These are phyloP conservation scores for Populus euphratica DNA, from an alignment of 345 rosid species.

Conservation along the genomic window DNA sequence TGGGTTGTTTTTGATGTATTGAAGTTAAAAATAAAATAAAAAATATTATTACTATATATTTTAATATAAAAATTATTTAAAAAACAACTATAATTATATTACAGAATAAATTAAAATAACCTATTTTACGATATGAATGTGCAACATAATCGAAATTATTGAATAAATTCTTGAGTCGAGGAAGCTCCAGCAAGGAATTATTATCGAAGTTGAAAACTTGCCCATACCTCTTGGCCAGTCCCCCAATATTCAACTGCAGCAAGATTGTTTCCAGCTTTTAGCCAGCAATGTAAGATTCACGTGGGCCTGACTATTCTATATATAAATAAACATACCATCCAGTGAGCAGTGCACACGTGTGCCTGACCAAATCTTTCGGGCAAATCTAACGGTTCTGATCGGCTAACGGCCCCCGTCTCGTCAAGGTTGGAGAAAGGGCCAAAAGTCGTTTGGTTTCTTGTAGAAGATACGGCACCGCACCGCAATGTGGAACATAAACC, in stretches of 20 bases:
- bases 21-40: too few relatives aligned
- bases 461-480: too few relatives aligned
- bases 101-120: too few relatives aligned
- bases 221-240: neutral
- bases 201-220: neutral
- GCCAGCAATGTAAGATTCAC: neutral
- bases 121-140: too few relatives aligned
- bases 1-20: too few relatives aligned
- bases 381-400: slow-evolving; percentile 20
- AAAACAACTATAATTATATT: too few relatives aligned
- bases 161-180: too few relatives aligned
- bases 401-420: neutral
- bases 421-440: neutral
- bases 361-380: neutral
- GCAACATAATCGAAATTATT: too few relatives aligned
- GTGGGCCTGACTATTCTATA: too few relatives aligned
- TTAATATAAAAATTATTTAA: too few relatives aligned
- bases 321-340: too few relatives aligned
- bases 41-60: too few relatives aligned
- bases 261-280: neutral
- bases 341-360: neutral
- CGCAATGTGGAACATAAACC: slow-evolving; percentile 15
- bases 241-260: neutral
- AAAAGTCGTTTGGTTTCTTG: neutral
- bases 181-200: neutral